Percentiles rank a stretch among this genome's conserved stretches.
These are phyloP conservation scores for Prototheca wickerhamii DNA, from an alignment of 163 green algal genomes.

Conservation along the genomic window DNA sequence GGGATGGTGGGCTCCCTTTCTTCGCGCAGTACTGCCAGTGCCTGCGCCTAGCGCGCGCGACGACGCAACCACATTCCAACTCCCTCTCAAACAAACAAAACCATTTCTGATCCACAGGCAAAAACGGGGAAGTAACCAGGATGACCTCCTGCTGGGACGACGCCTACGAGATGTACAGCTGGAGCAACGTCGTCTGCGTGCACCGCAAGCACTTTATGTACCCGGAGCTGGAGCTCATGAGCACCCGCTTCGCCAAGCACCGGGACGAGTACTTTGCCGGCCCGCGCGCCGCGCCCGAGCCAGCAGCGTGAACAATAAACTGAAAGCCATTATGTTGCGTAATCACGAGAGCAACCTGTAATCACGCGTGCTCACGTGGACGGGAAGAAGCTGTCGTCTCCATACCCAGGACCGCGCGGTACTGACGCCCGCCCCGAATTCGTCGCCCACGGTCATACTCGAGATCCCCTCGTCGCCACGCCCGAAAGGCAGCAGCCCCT, in stretches of 20 bases:
- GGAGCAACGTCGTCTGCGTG: conserved; percentile 20
- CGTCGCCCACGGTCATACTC: too few relatives aligned
- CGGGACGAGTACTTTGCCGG: not conserved
- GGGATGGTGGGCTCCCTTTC: not conserved
- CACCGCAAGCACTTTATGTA: not conserved
- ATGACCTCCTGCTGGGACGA: conserved; percentile 16
- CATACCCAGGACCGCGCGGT: too few relatives aligned
- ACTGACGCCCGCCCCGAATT: too few relatives aligned
- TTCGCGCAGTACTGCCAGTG: too few relatives aligned
- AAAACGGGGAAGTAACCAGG: not conserved
- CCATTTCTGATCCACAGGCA: not conserved
- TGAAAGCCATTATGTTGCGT: not conserved
- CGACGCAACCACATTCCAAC: not conserved
- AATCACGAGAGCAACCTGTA: not conserved
- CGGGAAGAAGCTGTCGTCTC: not conserved
- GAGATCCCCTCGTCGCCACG: too few relatives aligned
- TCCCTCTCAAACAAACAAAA: not conserved
- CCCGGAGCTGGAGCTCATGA: conserved; percentile 1
- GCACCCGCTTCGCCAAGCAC: conserved; percentile 1
- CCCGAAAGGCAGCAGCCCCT: too few relatives aligned
- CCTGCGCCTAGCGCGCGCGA: too few relatives aligned
- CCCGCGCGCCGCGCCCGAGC: not conserved
- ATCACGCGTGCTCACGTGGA: too few relatives aligned
- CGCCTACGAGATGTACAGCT: conserved; percentile 10
- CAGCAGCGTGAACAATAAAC: not conserved